Evolutionary conservation across 2,329 filamentous ascomycete genomes (phyloP).

Genomic region (Xylaria sp.): DNA sequence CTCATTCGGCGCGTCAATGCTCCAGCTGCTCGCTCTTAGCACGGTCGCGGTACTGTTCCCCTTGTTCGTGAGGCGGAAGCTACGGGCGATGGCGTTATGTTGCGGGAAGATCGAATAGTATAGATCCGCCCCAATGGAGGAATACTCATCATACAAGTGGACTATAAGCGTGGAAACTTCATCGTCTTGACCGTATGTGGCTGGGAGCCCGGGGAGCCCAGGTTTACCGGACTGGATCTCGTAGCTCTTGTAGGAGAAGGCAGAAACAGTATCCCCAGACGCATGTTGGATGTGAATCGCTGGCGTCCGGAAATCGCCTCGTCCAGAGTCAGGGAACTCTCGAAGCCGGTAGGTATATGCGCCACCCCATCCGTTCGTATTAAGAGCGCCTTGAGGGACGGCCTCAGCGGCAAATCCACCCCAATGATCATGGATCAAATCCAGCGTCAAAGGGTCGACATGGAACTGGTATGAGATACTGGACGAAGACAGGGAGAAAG

Average conservation of each 20-base stretch:
- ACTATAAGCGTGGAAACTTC: conserved; percentile 70
- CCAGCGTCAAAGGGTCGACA: conserved; percentile 65
- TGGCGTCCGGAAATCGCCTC: conserved; percentile 71
- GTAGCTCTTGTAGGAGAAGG: conserved; percentile 68
- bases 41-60: conserved; percentile 64
- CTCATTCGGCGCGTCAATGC: conserved; percentile 68
- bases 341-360: conserved; percentile 63
- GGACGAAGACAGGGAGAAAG: conserved; percentile 46
- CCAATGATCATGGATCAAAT: conserved; percentile 71
- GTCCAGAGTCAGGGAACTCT: conserved; percentile 72
- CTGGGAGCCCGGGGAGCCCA: conserved; percentile 64
- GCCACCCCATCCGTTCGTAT: conserved; percentile 65
- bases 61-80: conserved; percentile 70
- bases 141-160: conserved; percentile 68
- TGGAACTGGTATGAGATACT: conserved; percentile 71
- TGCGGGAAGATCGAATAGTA: conserved; percentile 72
- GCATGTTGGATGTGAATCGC: conserved; percentile 70
- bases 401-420: conserved; percentile 66
- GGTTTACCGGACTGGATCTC: conserved; percentile 68
- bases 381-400: conserved; percentile 57
- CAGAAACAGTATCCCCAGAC: conserved; percentile 67
- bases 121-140: conserved; percentile 66
- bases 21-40: conserved; percentile 69
- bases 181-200: conserved; percentile 66
- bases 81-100: conserved; percentile 70